Evolutionary conservation across 83 land plant species (phyloP).

Genomic region (Diphasiastrum complanatum): DNA sequence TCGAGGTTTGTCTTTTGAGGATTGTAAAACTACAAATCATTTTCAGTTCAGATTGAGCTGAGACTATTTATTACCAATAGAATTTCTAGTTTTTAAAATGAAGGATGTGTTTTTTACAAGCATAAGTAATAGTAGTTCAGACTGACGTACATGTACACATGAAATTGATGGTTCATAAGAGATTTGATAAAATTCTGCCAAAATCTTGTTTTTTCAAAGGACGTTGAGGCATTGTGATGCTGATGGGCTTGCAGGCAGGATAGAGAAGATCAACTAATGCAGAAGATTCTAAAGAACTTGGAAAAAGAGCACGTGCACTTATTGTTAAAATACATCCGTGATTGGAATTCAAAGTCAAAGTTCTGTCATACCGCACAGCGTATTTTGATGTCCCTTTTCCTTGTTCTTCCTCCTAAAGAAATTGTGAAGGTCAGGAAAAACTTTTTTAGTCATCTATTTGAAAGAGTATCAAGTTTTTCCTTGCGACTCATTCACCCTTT

Average conservation of each 20-base stretch:
- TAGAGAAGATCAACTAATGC: slow-evolving; percentile 32
- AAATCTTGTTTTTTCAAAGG: not conserved
- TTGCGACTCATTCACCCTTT: not conserved
- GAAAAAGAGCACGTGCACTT: slow-evolving; percentile 59
- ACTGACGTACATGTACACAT: too few species aligned
- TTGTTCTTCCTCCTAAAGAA: slow-evolving; percentile 57
- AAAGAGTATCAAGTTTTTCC: not conserved
- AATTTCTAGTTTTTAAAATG: too few species aligned
- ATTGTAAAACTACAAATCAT: not conserved
- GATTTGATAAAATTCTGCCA: not conserved
- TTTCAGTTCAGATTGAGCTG: too few species aligned
- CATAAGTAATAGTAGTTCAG: not conserved
- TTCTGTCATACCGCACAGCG: slow-evolving; percentile 84
- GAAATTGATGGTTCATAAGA: slow-evolving; percentile 2
- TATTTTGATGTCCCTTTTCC: slow-evolving; percentile 57
- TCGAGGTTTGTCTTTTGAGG: slow-evolving; percentile 44
- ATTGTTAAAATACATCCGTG: slow-evolving; percentile 75
- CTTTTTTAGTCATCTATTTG: slow-evolving; percentile 2
- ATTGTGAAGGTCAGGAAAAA: slow-evolving; percentile 52
- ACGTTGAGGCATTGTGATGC: not conserved
- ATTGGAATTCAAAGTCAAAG: slow-evolving; percentile 94
- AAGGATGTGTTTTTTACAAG: not conserved
- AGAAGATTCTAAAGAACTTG: slow-evolving; percentile 40
- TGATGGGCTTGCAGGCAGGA: slow-evolving; percentile 36
- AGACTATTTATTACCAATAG: too few species aligned